These are phyloP conservation scores for Maudiozyma humilis DNA, from an alignment of 1,139 yeast species.

Conservation along the genomic window DNA sequence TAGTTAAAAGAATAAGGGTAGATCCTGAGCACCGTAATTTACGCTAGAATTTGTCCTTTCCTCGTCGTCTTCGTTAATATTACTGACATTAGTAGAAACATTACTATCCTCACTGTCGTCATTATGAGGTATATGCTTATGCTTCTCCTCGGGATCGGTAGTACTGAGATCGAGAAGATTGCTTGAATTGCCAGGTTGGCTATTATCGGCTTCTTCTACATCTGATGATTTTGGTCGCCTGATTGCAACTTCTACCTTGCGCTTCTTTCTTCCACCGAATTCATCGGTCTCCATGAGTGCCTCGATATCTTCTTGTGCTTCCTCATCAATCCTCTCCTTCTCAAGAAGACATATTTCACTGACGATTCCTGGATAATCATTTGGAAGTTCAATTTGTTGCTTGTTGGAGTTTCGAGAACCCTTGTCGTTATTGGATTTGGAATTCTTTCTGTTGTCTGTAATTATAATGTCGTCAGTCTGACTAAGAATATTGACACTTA, in stretches of 20 bases:
- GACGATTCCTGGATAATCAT: conserved; percentile 49
- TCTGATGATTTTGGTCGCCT: background rate
- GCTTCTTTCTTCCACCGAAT: conserved; percentile 5
- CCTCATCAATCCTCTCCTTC: conserved; percentile 26
- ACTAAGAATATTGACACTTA: conserved; percentile 32
- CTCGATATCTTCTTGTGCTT: conserved; percentile 21
- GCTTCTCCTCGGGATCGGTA: too few relatives aligned
- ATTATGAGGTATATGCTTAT: too few relatives aligned
- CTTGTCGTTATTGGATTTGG: conserved; percentile 24
- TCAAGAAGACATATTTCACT: conserved; percentile 57
- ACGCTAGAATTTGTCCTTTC: conserved; percentile 9
- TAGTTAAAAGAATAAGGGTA: conserved; percentile 29
- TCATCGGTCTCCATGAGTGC: conserved; percentile 19
- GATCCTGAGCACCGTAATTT: conserved; percentile 18
- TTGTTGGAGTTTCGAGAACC: conserved; percentile 11
- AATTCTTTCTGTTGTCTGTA: conserved; percentile 12
- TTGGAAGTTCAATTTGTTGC: conserved; percentile 26
- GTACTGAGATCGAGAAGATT: background rate
- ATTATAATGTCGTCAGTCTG: conserved; percentile 27
- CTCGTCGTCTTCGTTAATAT: conserved; percentile 6
- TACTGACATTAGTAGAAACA: background rate
- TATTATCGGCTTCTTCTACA: background rate
- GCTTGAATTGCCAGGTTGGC: background rate
- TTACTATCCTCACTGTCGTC: conserved; percentile 1
- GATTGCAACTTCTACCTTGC: background rate